Conservation (phyloP, 495 filamentous ascomycete genomes). For the Aspergillus taichungensis region DNA sequence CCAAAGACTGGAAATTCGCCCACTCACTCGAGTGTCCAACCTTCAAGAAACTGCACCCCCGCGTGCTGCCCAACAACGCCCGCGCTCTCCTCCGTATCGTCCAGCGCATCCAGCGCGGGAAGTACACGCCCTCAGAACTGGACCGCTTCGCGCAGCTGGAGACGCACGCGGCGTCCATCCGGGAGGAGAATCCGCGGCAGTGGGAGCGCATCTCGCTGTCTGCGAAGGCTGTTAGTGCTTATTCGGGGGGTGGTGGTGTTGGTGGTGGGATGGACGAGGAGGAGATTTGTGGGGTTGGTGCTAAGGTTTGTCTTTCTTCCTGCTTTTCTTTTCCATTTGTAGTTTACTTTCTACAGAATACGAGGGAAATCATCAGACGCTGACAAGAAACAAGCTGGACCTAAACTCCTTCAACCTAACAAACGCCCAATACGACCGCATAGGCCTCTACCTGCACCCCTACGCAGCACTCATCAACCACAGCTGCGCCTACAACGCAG, state of each 20-base stretch:
- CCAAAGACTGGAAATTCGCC: constrained; percentile 47
- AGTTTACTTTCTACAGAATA: too few species aligned
- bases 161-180: constrained; percentile 40
- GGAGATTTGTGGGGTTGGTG: constrained; percentile 30
- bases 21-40: constrained; percentile 55
- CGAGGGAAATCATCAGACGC: too few species aligned
- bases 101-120: constrained; percentile 25
- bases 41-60: constrained; percentile 37
- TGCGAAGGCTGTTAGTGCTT: constrained; percentile 43
- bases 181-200: constrained; percentile 20
- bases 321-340: too few species aligned
- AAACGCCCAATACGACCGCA: constrained; percentile 45
- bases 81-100: constrained; percentile 48
- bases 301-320: constrained; percentile 17
- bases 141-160: constrained; percentile 35
- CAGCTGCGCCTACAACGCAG: constrained; percentile 61
- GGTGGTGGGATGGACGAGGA: constrained; percentile 32
- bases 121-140: constrained; percentile 29
- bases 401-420: constrained; percentile 55
- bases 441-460: constrained; percentile 55
- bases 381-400: constrained; percentile 28
- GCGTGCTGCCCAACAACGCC: constrained; percentile 46
- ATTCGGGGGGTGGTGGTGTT: constrained; percentile 40
- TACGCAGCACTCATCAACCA: constrained; percentile 56
- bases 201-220: constrained; percentile 44